These are phyloP conservation scores for Citrus mangshanensis DNA, from an alignment of 345 rosid species.

Conservation along the genomic window DNA sequence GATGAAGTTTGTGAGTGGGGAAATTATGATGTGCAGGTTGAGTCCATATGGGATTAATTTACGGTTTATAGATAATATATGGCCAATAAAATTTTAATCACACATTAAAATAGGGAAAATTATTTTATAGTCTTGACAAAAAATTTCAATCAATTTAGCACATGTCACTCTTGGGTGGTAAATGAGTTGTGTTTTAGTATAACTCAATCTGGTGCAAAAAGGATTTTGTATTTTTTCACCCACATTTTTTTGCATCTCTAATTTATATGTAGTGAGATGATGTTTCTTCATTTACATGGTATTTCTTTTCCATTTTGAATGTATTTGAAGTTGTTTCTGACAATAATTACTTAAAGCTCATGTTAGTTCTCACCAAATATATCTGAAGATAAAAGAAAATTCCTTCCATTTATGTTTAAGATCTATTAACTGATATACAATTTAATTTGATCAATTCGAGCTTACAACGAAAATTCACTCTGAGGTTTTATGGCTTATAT, in stretches of 20 bases:
- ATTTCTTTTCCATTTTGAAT: background rate
- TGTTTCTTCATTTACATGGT: background rate
- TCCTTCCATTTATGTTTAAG: no score
- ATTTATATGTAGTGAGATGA: background rate
- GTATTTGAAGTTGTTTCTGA: background rate
- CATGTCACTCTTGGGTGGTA: no score
- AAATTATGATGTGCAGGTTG: conserved; percentile 12
- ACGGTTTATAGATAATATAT: background rate
- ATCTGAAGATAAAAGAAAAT: no score
- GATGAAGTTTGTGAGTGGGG: conserved; percentile 12
- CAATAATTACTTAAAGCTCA: no score
- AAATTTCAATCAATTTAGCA: no score
- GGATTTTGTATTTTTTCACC: background rate
- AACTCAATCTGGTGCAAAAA: background rate
- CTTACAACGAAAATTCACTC: no score
- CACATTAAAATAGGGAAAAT: background rate
- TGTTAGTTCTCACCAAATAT: no score
- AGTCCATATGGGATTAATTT: conserved; percentile 41
- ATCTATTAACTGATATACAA: no score
- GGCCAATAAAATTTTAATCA: background rate
- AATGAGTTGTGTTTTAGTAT: background rate
- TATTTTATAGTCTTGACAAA: background rate
- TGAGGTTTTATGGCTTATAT: no score
- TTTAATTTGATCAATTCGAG: no score
- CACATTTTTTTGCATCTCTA: background rate